Conservation (phyloP, 139 green algal species). For the Desmodesmus armatus region DNA sequence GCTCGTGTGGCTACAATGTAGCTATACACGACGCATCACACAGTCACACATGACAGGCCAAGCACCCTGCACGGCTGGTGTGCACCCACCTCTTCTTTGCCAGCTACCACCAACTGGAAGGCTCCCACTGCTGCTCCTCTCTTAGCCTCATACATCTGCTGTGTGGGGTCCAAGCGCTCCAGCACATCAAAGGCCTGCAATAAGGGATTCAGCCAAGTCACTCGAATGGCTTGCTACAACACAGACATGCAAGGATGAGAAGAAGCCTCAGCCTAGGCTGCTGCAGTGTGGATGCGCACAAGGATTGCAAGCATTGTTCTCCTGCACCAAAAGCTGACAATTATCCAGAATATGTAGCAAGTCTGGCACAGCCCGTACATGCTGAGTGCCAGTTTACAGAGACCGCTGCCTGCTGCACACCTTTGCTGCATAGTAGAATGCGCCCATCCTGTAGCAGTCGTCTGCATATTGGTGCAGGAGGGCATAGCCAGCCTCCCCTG, state of each 20-base stretch:
- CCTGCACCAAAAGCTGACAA: neutral
- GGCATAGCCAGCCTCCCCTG: conserved; percentile 1
- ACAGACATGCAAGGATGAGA: too few relatives aligned
- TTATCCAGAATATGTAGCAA: neutral
- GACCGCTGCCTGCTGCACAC: conserved; percentile 13
- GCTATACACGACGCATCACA: neutral
- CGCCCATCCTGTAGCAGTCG: conserved; percentile 87
- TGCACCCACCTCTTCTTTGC: conserved; percentile 47
- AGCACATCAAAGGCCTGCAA: conserved; percentile 87
- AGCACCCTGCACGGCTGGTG: neutral
- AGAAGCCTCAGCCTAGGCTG: too few relatives aligned
- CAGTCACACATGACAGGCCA: neutral
- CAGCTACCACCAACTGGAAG: conserved; percentile 74
- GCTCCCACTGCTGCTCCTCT: conserved; percentile 77
- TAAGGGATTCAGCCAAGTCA: too few relatives aligned
- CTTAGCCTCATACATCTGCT: conserved; percentile 86
- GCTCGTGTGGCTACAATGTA: neutral
- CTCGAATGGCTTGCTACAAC: too few relatives aligned
- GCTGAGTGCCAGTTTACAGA: neutral
- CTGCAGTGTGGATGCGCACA: neutral
- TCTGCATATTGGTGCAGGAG: conserved; percentile 83
- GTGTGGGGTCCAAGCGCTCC: conserved; percentile 78
- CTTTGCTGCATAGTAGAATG: conserved; percentile 80
- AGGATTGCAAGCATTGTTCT: too few relatives aligned
- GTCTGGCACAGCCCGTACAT: neutral